Evolutionary conservation across 2,329 filamentous ascomycete species (phyloP), one percentile per base, ranked within the genome.

Genomic region (Blastomyces silverae): DNA sequence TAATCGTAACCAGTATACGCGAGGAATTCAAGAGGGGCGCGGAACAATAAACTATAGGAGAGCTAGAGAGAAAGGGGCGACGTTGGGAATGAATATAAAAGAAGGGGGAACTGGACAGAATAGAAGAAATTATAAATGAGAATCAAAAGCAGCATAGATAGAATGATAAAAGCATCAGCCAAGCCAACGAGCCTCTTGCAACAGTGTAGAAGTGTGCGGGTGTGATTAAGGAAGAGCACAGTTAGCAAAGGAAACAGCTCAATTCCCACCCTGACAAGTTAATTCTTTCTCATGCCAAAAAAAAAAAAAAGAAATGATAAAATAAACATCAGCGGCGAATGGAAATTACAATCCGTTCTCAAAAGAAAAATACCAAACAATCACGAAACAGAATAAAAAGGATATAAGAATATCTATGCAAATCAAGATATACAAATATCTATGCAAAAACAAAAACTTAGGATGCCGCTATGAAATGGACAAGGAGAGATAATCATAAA

Each of bases 401-500:
- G 22, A 25, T 52, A 52, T 52, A 52, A n/a, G 22, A 13, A 52
- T 52, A 52, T 52, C 48, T 50, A 50, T 50, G 46, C n/a, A 52
- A 52, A 20, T 8, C n/a, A 28, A 44, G 39, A 44, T 44, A 44
- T 44, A 42, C 39, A 15, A 42, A 42, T 42, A 42, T 42, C 39
- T 44, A 44, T 46, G 44, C 44, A 46, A 46, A 46, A 46, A 46
- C 22, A 46, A 46, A 44, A 13, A 31, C 2, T 15, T 13, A 61
- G 59, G 28, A 37, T 48, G 25, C 59, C 59, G 59, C 22, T 37
- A 61, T 48, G 42, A 61, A 42, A 31, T 39, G 25, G 59, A 28
- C n/a, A 50, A 34, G 6, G 31, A 31, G 20, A 37, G 8, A 15
- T 46, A 50, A 61, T 61, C 44, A 61, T 28, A 61, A 61, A 46